Evolutionary conservation across 1,284 basidiomycete genomes (phyloP).

Genomic region (Boletus austroedulis): DNA sequence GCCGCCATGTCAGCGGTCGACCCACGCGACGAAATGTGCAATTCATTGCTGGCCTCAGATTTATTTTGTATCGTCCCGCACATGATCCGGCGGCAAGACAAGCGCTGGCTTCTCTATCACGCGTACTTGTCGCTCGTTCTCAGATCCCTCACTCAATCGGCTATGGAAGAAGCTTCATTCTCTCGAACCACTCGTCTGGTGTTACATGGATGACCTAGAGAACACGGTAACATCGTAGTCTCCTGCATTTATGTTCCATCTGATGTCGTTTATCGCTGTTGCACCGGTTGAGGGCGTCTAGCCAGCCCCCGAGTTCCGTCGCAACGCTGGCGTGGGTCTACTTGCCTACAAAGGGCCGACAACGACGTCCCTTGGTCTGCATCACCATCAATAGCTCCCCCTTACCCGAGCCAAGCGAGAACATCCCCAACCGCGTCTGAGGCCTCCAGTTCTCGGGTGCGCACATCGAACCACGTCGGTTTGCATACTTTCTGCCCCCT

Average conservation of each 20-base stretch:
- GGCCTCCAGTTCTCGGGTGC: conserved; percentile 53
- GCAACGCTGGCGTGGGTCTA: conserved; percentile 56
- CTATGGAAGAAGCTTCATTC: conserved; percentile 15
- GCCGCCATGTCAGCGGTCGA: background rate
- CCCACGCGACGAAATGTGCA: background rate
- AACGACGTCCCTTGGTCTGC: conserved; percentile 23
- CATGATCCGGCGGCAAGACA: background rate
- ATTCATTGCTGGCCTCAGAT: conserved; percentile 9
- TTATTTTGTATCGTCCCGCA: conserved; percentile 4
- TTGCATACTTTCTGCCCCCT: conserved; percentile 77
- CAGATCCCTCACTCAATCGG: conserved; percentile 13
- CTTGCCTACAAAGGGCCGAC: conserved; percentile 37
- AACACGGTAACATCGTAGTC: background rate
- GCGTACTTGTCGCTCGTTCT: conserved; percentile 2
- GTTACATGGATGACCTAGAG: conserved; percentile 6
- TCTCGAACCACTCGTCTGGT: conserved; percentile 18
- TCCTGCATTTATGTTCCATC: background rate
- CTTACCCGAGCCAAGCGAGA: conserved; percentile 50
- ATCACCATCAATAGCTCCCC: conserved; percentile 9
- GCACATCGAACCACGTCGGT: conserved; percentile 66
- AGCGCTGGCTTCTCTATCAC: background rate
- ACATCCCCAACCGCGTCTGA: conserved; percentile 57
- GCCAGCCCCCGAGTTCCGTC: conserved; percentile 58
- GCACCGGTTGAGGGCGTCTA: conserved; percentile 43
- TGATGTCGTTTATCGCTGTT: background rate